Evolutionary conservation across 768 basidiomycete species (phyloP), one percentile per base, ranked within the genome.

Genomic region (Lanmaoa pseudosensibilis): DNA sequence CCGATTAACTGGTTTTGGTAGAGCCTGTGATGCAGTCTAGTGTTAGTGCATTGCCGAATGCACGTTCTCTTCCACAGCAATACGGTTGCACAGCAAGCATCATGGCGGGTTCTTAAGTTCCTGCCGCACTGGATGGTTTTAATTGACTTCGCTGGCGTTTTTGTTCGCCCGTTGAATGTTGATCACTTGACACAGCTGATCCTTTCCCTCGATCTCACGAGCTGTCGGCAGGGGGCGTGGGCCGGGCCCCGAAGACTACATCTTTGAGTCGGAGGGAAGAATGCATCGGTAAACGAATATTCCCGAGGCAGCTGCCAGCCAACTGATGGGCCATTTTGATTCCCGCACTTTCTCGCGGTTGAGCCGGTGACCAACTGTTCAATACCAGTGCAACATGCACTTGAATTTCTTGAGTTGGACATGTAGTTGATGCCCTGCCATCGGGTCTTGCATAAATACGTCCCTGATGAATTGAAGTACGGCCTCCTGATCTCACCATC

Each of bases 361-460:
- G 46, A 21, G 30, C n/a, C 18, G 11, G 6, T 32, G 32, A 11
- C 11, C 32, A 32, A 11, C 11, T n/a, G n/a, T n/a, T n/a, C 11
- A 12, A 32, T 32, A 32, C 10, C 32, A 32, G 10, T 23, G 8
- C 36, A 37, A 13, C 21, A 36, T 33, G 12, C 34, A 16, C 10
- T 37, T 33, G 16, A 56, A 36, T 56, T 36, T 43, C 21, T 50
- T 18, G 41, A 40, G 40, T 32, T 27, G 37, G 41, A 13, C 44
- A 33, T 39, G 16, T 25, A 30, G 30, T 57, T 57, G 55, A 39
- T 46, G 33, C 25, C 44, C 38, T 16, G 32, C 7, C 40, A 38
- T 30, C 41, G 18, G 16, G 39, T 37, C 10, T 46, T 51, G 49
- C 53, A 72, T 69, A 72, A 70, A 72, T 72, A 66, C 34, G 2